Evolutionary conservation across 495 filamentous ascomycete species (phyloP).

Genomic region (Hypoxylon fragiforme): DNA sequence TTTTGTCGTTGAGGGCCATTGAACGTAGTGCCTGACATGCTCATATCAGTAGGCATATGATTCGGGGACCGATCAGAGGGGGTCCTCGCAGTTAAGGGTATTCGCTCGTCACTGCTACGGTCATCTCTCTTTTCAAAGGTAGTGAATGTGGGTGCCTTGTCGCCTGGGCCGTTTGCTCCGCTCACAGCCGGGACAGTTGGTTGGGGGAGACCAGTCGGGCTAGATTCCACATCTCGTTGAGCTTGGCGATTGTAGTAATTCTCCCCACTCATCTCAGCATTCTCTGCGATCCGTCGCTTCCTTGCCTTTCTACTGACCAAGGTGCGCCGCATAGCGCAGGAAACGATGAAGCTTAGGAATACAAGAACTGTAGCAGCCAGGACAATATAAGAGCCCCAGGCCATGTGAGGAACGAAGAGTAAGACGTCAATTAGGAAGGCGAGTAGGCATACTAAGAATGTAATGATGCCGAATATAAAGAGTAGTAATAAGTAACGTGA

Average conservation of each 20-base stretch:
- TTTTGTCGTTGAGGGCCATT: slow-evolving; percentile 31
- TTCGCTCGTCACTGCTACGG: slow-evolving; percentile 72
- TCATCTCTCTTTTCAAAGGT: slow-evolving; percentile 72
- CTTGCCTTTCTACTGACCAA: slow-evolving; percentile 89
- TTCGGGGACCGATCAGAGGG: slow-evolving; percentile 53
- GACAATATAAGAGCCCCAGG: slow-evolving; percentile 95
- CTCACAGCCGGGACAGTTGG: slow-evolving; percentile 59
- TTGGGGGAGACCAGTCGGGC: slow-evolving; percentile 50
- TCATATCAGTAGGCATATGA: slow-evolving; percentile 39
- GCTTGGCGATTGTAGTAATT: slow-evolving; percentile 83
- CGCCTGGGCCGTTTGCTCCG: slow-evolving; percentile 52
- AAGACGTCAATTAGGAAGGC: slow-evolving; percentile 95
- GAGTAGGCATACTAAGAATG: slow-evolving; percentile 79
- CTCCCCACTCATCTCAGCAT: slow-evolving; percentile 92
- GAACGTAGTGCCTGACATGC: slow-evolving; percentile 39
- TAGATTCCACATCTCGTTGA: slow-evolving; percentile 47
- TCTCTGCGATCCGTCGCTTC: slow-evolving; percentile 87
- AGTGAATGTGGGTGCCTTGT: slow-evolving; percentile 74
- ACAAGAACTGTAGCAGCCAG: slow-evolving; percentile 88
- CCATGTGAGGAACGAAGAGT: slow-evolving; percentile 89
- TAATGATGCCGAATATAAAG: slow-evolving; percentile 82
- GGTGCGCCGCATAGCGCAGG: slow-evolving; percentile 95
- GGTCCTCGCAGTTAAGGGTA: slow-evolving; percentile 75
- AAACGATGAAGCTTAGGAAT: slow-evolving; percentile 79
- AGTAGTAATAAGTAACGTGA: slow-evolving; percentile 82